Percentiles rank a stretch among this genome's conserved stretches.
These are phyloP conservation scores for Raddia distichophylla DNA, from an alignment of 176 grass and related monocot genomes.

Conservation along the genomic window DNA sequence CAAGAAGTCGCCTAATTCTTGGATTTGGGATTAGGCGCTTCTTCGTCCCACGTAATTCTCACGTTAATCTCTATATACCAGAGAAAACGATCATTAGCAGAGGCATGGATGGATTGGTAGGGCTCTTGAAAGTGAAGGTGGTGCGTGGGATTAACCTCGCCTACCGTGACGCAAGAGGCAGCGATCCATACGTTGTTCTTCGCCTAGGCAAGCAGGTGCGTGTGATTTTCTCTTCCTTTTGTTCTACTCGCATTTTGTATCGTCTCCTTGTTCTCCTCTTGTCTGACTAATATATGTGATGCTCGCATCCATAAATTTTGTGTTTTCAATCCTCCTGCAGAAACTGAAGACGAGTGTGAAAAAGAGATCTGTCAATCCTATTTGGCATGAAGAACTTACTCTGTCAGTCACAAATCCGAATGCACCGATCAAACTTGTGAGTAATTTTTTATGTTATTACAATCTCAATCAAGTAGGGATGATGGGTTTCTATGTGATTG, in stretches of 20 bases:
- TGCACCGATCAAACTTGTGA: conserved; percentile 58
- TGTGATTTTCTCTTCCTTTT: background rate
- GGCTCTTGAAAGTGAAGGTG: conserved; percentile 70
- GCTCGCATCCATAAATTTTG: background rate
- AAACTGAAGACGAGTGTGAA: conserved; percentile 80
- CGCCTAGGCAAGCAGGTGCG: conserved; percentile 66
- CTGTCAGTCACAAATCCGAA: conserved; percentile 42
- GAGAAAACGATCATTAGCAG: background rate
- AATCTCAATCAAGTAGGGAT: background rate
- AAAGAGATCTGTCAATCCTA: conserved; percentile 68
- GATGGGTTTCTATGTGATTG: too few species aligned
- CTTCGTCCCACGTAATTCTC: conserved; percentile 43
- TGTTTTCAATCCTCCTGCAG: conserved; percentile 31
- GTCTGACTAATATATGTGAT: background rate
- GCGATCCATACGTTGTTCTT: conserved; percentile 85
- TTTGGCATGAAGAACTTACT: conserved; percentile 71
- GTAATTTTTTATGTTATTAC: background rate
- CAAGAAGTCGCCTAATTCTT: conserved; percentile 53
- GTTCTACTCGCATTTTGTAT: background rate
- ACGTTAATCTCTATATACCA: conserved; percentile 2
- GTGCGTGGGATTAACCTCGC: conserved; percentile 80
- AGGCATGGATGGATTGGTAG: conserved; percentile 67
- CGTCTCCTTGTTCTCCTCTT: background rate
- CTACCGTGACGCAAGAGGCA: conserved; percentile 81
- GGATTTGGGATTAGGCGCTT: conserved; percentile 48